Evolutionary conservation across 2,329 filamentous ascomycete genomes (phyloP), one percentile per base, ranked within the genome.

Genomic region (Arthrobotrys conoides): DNA sequence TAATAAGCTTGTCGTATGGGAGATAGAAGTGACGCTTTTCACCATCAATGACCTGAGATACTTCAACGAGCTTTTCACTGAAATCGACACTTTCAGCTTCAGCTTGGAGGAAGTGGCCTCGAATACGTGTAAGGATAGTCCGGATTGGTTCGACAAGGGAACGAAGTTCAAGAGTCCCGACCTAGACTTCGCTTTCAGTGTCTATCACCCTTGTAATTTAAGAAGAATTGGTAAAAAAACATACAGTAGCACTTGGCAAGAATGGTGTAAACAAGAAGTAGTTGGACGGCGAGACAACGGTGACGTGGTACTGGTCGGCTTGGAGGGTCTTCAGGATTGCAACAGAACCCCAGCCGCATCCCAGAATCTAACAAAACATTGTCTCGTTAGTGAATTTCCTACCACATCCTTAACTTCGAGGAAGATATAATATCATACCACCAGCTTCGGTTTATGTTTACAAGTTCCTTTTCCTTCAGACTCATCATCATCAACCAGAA

Each of bases 181-280:
- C 76, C 76, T 79, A 59, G 20, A 49, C 16, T 30, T 14, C 18
- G 5, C 36, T 44, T 27, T 61, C 30, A 24, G 61, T 53, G 10
- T 57, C n/a, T 51, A 44, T 3, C 12, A 9, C 38, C 33, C 30
- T 8, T 18, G 18, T 14, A 36, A 14, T 44, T 51, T 30, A 38
- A 16, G 20, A 18, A 51, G 18, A 16, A 10, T 16, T 0, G 5
- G n/a, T 55, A 27, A 18, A 1, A n/a, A 4, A 33, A 48, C 76
- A 18, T 79, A 79, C 96, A 0, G 96, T 99, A 6, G 96, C 96
- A 38, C 94, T 97, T 0, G 96, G 96, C 51, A 99, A 87, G 94
- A 99, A 98, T 0, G 96, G 96, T 1, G 96, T 99, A 85, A 99
- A 99, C 36, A 99, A 86, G 86, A 99, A 99, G 86, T 98, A 97